phyloP scores from a whole-genome alignment of 2,329 filamentous ascomycete genomes.

The Aspergillus sp. region DNA sequence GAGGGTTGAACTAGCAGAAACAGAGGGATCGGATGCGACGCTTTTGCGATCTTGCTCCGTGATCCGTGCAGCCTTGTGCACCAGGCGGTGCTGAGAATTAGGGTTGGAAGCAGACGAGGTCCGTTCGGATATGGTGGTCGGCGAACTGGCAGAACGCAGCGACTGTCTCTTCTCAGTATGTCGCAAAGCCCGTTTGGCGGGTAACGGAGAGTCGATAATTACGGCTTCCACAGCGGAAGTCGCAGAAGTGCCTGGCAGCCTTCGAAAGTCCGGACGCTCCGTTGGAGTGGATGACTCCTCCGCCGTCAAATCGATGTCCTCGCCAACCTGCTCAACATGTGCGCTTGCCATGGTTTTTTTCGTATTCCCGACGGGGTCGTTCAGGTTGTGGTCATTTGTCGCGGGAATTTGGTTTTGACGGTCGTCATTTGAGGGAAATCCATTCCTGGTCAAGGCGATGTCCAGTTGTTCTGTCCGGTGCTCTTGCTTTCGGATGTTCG shows the following conservation, averaged over 20 bases:
- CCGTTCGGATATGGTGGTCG: conserved; percentile 35
- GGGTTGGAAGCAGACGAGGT: conserved; percentile 36
- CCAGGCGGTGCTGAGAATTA: conserved; percentile 38
- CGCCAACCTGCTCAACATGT: conserved; percentile 40
- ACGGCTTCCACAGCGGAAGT: conserved; percentile 48
- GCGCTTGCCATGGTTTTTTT: conserved; percentile 19
- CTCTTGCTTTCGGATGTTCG: conserved; percentile 15
- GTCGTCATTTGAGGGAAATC: conserved; percentile 2
- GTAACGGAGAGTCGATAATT: conserved; percentile 43
- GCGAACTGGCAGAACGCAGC: conserved; percentile 39
- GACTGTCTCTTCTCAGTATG: conserved; percentile 47
- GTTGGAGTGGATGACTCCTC: conserved; percentile 18
- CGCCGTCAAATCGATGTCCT: conserved; percentile 42
- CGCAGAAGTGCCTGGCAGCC: conserved; percentile 43
- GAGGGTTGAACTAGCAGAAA: conserved; percentile 23
- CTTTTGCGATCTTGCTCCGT: conserved; percentile 39
- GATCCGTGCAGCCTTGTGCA: conserved; percentile 44
- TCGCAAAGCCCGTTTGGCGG: conserved; percentile 38
- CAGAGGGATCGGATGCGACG: conserved; percentile 33
- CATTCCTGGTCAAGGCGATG: conserved; percentile 3
- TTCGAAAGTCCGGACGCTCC: conserved; percentile 23
- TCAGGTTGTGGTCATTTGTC: conserved; percentile 20
- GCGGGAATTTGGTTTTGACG: background rate
- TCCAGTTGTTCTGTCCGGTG: conserved; percentile 13
- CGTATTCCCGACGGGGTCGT: conserved; percentile 22